Evolutionary conservation across 305 asterid genomes (phyloP).

Genomic region (Solanum hybrid): DNA sequence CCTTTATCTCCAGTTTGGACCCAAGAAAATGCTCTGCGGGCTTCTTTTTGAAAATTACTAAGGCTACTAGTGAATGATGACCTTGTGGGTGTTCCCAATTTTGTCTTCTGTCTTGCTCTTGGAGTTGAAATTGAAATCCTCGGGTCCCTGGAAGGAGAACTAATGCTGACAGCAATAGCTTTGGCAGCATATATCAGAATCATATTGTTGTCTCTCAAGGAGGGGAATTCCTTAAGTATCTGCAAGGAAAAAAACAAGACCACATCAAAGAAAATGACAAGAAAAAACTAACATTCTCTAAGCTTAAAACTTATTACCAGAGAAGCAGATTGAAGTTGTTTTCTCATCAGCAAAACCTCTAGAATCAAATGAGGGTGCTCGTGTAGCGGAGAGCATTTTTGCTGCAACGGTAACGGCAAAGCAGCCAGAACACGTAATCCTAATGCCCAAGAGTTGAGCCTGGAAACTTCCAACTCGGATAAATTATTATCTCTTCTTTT

Average conservation of each 20-base stretch:
- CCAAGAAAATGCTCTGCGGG: conserved; percentile 99
- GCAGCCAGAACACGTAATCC: conserved; percentile 97
- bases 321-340: conserved; percentile 96
- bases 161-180: conserved; percentile 80
- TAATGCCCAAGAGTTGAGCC: conserved; percentile 95
- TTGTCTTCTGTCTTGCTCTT: conserved; percentile 77
- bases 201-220: conserved; percentile 68
- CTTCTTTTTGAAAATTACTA: conserved; percentile 93
- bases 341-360: conserved; percentile 96
- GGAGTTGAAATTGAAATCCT: conserved; percentile 62
- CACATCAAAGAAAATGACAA: background rate
- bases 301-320: conserved; percentile 41
- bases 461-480: conserved; percentile 78
- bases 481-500: conserved; percentile 89
- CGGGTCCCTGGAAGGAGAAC: conserved; percentile 70
- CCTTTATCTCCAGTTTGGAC: conserved; percentile 78
- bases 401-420: conserved; percentile 97
- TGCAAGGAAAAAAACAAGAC: conserved; percentile 21
- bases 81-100: conserved; percentile 64
- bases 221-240: conserved; percentile 90
- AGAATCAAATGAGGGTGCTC: conserved; percentile 95
- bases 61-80: conserved; percentile 82
- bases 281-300: background rate
- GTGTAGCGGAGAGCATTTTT: conserved; percentile 90
- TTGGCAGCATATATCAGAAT: conserved; percentile 85